These are phyloP conservation scores for Bipolaris bicolor DNA, from an alignment of 2,329 filamentous ascomycete genomes.

Conservation along the genomic window DNA sequence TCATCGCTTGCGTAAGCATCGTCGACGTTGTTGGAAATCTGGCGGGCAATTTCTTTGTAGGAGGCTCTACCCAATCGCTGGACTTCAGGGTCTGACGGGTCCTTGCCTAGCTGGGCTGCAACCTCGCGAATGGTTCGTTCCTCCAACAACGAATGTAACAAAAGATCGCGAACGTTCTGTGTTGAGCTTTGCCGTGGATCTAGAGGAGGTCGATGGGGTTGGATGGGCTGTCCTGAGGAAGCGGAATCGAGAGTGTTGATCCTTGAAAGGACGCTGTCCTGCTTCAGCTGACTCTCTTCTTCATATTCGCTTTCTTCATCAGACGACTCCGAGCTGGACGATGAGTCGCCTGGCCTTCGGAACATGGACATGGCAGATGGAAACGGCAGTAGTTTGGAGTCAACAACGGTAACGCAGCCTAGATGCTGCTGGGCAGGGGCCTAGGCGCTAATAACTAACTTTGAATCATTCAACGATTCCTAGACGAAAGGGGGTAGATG, in stretches of 20 bases:
- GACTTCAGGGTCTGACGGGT: conserved; percentile 45
- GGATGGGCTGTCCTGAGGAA: conserved; percentile 21
- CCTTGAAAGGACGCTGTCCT: conserved; percentile 33
- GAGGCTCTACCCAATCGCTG: conserved; percentile 44
- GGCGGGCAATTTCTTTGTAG: conserved; percentile 48
- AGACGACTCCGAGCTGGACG: conserved; percentile 36
- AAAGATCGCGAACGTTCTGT: conserved; percentile 44
- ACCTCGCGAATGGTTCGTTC: conserved; percentile 51
- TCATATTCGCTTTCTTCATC: conserved; percentile 31
- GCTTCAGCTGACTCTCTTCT: conserved; percentile 16
- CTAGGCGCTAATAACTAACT: conserved; percentile 1
- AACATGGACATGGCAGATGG: conserved; percentile 41
- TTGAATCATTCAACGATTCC: conserved; percentile 2
- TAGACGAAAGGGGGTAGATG: conserved; percentile 4
- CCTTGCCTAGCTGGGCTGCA: conserved; percentile 44
- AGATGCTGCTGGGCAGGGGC: neutral
- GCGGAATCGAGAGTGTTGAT: conserved; percentile 39
- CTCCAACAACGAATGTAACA: conserved; percentile 56
- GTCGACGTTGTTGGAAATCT: conserved; percentile 48
- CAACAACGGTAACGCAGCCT: neutral
- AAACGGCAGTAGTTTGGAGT: conserved; percentile 1
- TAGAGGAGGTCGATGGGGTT: conserved; percentile 18
- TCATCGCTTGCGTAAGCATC: conserved; percentile 48
- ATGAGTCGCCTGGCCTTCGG: conserved; percentile 44
- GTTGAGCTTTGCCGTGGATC: conserved; percentile 31